Evolutionary conservation across 805 yeast genomes (phyloP).

Genomic region (Zygoascus bituminiphila): DNA sequence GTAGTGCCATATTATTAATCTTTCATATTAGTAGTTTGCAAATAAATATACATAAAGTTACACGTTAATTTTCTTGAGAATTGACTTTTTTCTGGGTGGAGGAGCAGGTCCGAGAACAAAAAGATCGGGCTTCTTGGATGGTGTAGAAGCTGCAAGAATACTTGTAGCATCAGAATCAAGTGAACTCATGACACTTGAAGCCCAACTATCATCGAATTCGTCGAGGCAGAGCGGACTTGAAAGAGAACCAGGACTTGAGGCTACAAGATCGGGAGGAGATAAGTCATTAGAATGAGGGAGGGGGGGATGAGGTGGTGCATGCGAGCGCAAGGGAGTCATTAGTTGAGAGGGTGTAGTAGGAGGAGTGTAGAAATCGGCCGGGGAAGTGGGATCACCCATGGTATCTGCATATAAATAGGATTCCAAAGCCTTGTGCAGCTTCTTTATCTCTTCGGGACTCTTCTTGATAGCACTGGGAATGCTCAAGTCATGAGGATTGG

Average conservation of each 20-base stretch:
- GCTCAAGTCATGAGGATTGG: slow-evolving; percentile 6
- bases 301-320: too few species aligned
- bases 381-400: neutral
- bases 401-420: slow-evolving; percentile 9
- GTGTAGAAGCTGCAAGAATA: neutral
- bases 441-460: slow-evolving; percentile 4
- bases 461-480: slow-evolving; percentile 10
- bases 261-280: neutral
- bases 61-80: neutral
- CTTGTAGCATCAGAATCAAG: neutral
- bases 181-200: neutral
- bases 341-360: neutral
- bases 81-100: neutral
- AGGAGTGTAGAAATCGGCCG: neutral
- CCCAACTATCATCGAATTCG: neutral
- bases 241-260: neutral
- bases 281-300: neutral
- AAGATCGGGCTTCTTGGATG: neutral
- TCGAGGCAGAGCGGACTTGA: neutral
- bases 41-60: neutral
- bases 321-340: neutral
- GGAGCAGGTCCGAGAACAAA: slow-evolving; percentile 1
- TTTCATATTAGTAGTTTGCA: neutral
- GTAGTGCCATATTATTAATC: neutral
- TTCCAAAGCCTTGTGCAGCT: slow-evolving; percentile 14